Base-by-base conservation (phyloP, 495 filamentous ascomycete species). In the Hyaloscypha finlandica region DNA sequence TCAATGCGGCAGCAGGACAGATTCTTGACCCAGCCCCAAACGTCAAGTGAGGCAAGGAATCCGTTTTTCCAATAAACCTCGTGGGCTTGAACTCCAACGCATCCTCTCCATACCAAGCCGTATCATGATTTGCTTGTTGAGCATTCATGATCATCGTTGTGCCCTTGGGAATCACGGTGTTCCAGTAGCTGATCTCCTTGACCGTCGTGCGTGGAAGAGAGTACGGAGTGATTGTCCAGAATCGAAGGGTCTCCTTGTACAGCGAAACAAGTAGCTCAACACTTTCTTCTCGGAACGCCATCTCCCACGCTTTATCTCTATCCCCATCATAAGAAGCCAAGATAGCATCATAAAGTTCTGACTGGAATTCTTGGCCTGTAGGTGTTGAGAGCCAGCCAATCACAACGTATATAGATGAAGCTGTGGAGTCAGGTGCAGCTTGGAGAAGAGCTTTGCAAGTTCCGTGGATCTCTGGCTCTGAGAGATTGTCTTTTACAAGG, bases 161-260 rank as follows among this genome's bases (percentile, higher is more conserved):
- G 37, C 61, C 61, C 25, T 63, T 63, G 12, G 61, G 61, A 20
- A 63, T 63, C 2, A 48, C 32, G 22, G 61, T 63, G 32, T 39
- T 14, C 8, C 51, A 63, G 30, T 48, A 48, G 20, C 25, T 22
- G 42, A 63, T 63, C 1, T 63, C 61, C 12, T 53, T 53, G 51
- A 53, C 25, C 30, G 25, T 20, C 22, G 25, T 31, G 61, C 48
- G 11, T 6, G 58, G 22, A 29, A 29, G 42, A 4, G 54, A 16
- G 19, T 65, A 58, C 11, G 56, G 56, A 0, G 37, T 53, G n/a
- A 42, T 31, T 4, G 64, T 29, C 19, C 35, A 67, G 42, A 25
- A 67, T 12, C 64, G 64, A 20, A 67, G 42, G 19, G 54, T 61
- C 35, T 67, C 64, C 29, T 58, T 60, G 31, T 53, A 37, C 25